Conservation (phyloP, 2,329 filamentous ascomycete species). For the Zarea fungicola region DNA sequence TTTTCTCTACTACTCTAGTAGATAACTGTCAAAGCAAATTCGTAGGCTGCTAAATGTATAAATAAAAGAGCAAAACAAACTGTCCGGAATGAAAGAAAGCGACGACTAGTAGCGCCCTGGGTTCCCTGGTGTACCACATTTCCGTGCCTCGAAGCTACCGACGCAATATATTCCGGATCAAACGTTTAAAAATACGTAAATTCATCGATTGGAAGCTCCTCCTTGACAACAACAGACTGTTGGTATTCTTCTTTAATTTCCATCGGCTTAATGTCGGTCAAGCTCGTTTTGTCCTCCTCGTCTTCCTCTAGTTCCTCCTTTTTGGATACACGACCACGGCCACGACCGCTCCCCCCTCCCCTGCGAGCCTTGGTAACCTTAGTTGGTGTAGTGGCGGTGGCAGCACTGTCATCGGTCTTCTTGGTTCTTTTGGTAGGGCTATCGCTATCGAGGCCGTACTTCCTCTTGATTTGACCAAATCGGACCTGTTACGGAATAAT, state of each 20-base stretch:
- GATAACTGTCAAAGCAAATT: too few relatives aligned
- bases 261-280: too few relatives aligned
- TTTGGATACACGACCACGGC: conserved; percentile 14
- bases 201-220: too few relatives aligned
- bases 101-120: too few relatives aligned
- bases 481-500: conserved; percentile 29
- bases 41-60: too few relatives aligned
- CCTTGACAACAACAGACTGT: conserved; percentile 15
- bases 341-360: conserved; percentile 13
- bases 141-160: too few relatives aligned
- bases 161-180: too few relatives aligned
- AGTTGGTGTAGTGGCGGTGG: background rate
- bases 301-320: conserved; percentile 19
- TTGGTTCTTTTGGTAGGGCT: conserved; percentile 7
- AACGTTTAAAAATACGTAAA: too few relatives aligned
- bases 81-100: too few relatives aligned
- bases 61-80: too few relatives aligned
- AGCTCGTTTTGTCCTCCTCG: background rate
- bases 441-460: conserved; percentile 34
- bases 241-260: conserved; percentile 6
- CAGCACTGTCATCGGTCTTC: background rate
- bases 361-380: conserved; percentile 17
- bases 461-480: conserved; percentile 46
- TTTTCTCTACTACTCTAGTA: too few relatives aligned
- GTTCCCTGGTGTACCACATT: too few relatives aligned